phyloP scores from a whole-genome alignment of 352 stramenopile species.

The Phytophthora idaei region DNA sequence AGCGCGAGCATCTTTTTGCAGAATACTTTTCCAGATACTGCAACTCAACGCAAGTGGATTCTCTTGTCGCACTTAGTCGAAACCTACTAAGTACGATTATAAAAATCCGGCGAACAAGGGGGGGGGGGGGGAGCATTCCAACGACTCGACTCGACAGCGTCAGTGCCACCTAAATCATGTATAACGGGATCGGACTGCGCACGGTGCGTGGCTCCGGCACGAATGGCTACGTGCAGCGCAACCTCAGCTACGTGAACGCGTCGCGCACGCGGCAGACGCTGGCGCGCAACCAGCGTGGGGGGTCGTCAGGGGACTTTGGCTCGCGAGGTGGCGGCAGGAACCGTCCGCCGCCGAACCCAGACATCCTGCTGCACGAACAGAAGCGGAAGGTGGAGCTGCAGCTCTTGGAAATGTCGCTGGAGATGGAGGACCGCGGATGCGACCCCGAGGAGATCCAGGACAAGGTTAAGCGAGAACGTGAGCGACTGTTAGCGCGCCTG shows the following conservation, averaged over 20 bases:
- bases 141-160: slow-evolving; percentile 1
- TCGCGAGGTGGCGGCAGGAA: slow-evolving; percentile 24
- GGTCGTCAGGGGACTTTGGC: slow-evolving; percentile 17
- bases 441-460: slow-evolving; percentile 71
- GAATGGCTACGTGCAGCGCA: slow-evolving; percentile 90
- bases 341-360: slow-evolving; percentile 56
- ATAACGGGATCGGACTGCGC: slow-evolving; percentile 89
- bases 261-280: slow-evolving; percentile 71
- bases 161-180: slow-evolving; percentile 49
- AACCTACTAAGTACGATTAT: slow-evolving; percentile 9
- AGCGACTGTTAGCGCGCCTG: slow-evolving; percentile 52
- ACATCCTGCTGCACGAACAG: slow-evolving; percentile 81
- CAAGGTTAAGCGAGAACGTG: slow-evolving; percentile 64
- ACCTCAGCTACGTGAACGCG: slow-evolving; percentile 80
- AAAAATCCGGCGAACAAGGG: slow-evolving; percentile 1
- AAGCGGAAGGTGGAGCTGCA: slow-evolving; percentile 84
- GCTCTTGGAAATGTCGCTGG: slow-evolving; percentile 77
- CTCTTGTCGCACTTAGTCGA: slow-evolving; percentile 8
- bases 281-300: slow-evolving; percentile 45
- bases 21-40: slow-evolving; percentile 5
- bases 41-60: slow-evolving; percentile 14
- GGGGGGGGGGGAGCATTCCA: neutral
- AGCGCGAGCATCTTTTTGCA: slow-evolving; percentile 59
- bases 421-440: slow-evolving; percentile 78
- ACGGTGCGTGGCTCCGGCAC: slow-evolving; percentile 88